Conservation (phyloP, 2,329 filamentous ascomycete species). For the Arthrocladium fulminans region DNA sequence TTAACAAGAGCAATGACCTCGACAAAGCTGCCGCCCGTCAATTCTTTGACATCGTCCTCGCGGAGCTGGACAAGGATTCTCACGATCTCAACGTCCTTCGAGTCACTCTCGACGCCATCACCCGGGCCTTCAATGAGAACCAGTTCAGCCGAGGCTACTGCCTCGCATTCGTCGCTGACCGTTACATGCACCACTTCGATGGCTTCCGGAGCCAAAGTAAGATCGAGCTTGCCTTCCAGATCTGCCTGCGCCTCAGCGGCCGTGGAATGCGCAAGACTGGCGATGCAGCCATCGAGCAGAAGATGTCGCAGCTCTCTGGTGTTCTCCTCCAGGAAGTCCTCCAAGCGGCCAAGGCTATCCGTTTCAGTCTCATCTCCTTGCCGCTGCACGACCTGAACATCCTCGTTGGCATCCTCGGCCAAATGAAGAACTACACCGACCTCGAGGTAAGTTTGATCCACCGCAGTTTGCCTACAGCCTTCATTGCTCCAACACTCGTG, state of each 20-base stretch:
- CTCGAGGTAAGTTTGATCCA: constrained; percentile 26
- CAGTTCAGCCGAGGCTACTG: constrained; percentile 29
- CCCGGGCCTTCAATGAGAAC: constrained; percentile 26
- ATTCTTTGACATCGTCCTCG: constrained; percentile 28
- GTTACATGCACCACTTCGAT: constrained; percentile 29
- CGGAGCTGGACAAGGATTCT: constrained; percentile 25
- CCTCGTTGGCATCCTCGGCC: constrained; percentile 29
- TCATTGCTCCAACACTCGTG: constrained; percentile 39
- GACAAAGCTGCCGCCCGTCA: constrained; percentile 25
- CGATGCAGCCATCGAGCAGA: constrained; percentile 22
- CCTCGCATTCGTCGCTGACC: constrained; percentile 28
- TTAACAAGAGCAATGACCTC: constrained; percentile 27
- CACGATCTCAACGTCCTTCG: constrained; percentile 27
- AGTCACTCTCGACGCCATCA: constrained; percentile 24
- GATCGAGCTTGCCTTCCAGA: constrained; percentile 29
- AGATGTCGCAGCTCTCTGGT: constrained; percentile 28
- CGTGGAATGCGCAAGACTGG: constrained; percentile 27
- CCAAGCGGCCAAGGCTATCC: constrained; percentile 23
- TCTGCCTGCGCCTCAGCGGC: constrained; percentile 30
- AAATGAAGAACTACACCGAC: constrained; percentile 31
- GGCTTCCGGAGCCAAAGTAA: constrained; percentile 27
- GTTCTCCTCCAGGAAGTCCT: constrained; percentile 29
- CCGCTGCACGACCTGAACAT: constrained; percentile 30
- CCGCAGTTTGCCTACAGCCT: constrained; percentile 39
- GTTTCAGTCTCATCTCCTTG: constrained; percentile 28